phyloP scores from a whole-genome alignment of 805 yeast genomes.

The Candida nemodendra region DNA sequence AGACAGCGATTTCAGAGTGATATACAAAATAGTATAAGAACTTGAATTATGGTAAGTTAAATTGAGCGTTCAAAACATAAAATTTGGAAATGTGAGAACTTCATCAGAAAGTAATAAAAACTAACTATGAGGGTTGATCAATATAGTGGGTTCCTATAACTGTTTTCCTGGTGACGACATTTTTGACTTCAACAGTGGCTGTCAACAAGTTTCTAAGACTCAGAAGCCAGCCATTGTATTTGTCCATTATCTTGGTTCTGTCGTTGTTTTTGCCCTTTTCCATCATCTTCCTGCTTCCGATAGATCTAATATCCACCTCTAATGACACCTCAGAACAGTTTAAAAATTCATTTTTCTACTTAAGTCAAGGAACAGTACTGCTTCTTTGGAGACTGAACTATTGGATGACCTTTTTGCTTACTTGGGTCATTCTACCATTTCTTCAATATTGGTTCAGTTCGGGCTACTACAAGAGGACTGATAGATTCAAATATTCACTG shows the following conservation, averaged over 20 bases:
- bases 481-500: slow-evolving; percentile 55
- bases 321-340: slow-evolving; percentile 27
- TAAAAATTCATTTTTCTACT: slow-evolving; percentile 38
- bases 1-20: too few relatives aligned
- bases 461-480: slow-evolving; percentile 54
- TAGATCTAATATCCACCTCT: slow-evolving; percentile 63
- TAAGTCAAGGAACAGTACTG: slow-evolving; percentile 47
- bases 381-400: slow-evolving; percentile 70
- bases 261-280: slow-evolving; percentile 76
- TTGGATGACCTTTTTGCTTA: slow-evolving; percentile 77
- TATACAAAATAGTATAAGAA: too few relatives aligned
- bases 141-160: slow-evolving; percentile 30
- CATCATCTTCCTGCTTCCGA: slow-evolving; percentile 68
- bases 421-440: slow-evolving; percentile 75
- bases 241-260: slow-evolving; percentile 47
- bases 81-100: too few relatives aligned
- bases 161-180: slow-evolving; percentile 23
- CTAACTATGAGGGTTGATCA: too few relatives aligned
- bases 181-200: slow-evolving; percentile 33
- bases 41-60: too few relatives aligned
- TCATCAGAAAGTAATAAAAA: too few relatives aligned
- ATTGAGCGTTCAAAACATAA: too few relatives aligned
- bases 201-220: slow-evolving; percentile 37
- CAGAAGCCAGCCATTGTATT: slow-evolving; percentile 38
- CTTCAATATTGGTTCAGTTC: slow-evolving; percentile 71